Evolutionary conservation across 2,329 filamentous ascomycete genomes (phyloP).

Genomic region (Xylariaceae sp.): DNA sequence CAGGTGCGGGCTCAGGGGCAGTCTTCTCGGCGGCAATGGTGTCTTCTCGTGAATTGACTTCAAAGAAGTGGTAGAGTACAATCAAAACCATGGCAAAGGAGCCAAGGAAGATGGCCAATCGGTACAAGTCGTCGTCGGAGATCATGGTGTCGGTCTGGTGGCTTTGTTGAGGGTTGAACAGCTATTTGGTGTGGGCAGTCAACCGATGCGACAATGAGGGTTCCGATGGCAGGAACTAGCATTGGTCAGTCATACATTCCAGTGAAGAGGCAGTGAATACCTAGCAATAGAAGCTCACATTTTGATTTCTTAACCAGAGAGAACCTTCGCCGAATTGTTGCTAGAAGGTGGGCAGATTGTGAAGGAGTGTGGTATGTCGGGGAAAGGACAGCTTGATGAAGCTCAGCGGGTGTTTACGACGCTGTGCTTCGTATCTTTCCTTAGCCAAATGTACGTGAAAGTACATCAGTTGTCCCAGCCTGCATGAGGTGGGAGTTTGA

Average conservation of each 20-base stretch:
- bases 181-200: conserved; percentile 14
- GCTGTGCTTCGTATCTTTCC: too few species aligned
- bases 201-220: conserved; percentile 10
- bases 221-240: not conserved
- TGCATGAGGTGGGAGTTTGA: conserved; percentile 2
- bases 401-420: conserved; percentile 6
- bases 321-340: conserved; percentile 7
- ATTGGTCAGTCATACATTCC: not conserved
- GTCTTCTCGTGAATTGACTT: conserved; percentile 71
- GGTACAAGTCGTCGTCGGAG: conserved; percentile 87
- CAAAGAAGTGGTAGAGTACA: conserved; percentile 92
- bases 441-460: too few species aligned
- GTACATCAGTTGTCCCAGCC: not conserved
- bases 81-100: conserved; percentile 87
- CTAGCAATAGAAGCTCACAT: conserved; percentile 6
- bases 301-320: not conserved
- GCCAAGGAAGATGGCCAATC: conserved; percentile 89
- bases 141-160: conserved; percentile 67
- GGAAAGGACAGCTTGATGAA: conserved; percentile 35
- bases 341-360: conserved; percentile 6
- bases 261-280: not conserved
- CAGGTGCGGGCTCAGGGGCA: conserved; percentile 23
- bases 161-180: not conserved
- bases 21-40: conserved; percentile 27
- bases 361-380: conserved; percentile 2